Conservation (phyloP, 2,329 filamentous ascomycete genomes). For the Pezicula carpinea region DNA sequence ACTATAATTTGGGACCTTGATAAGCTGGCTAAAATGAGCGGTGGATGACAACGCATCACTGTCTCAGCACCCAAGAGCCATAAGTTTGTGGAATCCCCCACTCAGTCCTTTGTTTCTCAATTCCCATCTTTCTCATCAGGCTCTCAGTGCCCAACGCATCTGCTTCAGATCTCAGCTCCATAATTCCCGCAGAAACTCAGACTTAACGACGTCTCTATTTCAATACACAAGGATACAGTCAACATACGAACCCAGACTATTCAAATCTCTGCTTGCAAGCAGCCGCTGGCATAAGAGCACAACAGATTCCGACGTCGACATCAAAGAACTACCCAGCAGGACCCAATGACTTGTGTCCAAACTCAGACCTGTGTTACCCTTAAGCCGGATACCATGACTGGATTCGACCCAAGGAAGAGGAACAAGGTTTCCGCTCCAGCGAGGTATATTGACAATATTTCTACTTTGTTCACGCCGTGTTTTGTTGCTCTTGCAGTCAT, state of each 20-base stretch:
- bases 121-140: constrained; percentile 2
- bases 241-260: neutral
- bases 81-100: constrained; percentile 1
- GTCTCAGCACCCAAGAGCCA: constrained; percentile 1
- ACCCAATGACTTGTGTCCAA: constrained; percentile 28
- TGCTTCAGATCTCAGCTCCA: constrained; percentile 2
- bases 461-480: constrained; percentile 13
- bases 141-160: constrained; percentile 1
- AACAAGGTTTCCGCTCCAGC: constrained; percentile 23
- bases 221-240: neutral
- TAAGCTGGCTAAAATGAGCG: constrained; percentile 1
- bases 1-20: neutral
- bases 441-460: constrained; percentile 27
- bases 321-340: neutral
- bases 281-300: neutral
- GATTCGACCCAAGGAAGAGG: constrained; percentile 23
- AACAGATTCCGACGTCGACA: neutral
- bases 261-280: neutral
- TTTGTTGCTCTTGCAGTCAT: constrained; percentile 17
- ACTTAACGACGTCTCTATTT: neutral
- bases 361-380: constrained; percentile 23
- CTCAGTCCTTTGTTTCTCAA: neutral
- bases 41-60: neutral
- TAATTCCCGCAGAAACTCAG: neutral
- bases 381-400: constrained; percentile 27